Percentiles rank a stretch among this genome's conserved stretches.
Conservation (phyloP, 164 flowering plant species). For the Brasenia schreberi region DNA sequence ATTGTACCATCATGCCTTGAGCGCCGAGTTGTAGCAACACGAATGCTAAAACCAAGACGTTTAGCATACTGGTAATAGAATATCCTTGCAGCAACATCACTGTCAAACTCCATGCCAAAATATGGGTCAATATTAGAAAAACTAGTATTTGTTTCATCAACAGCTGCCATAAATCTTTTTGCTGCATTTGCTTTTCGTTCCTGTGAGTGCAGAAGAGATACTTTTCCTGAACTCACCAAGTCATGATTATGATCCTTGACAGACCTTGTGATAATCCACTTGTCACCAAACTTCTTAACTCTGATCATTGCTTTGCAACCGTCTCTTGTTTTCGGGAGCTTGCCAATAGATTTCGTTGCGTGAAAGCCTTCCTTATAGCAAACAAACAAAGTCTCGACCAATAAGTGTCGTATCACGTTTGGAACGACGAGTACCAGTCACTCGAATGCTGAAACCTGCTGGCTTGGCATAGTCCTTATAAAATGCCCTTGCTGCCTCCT, state of each 20-base stretch:
- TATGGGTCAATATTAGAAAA: constrained; percentile 3
- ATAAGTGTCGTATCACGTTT: constrained; percentile 28
- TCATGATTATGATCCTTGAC: constrained; percentile 69
- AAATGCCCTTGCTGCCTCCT: constrained; percentile 43
- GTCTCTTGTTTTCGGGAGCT: constrained; percentile 15
- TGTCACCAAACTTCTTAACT: constrained; percentile 37
- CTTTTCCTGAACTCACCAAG: constrained; percentile 39
- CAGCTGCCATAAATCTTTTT: neutral
- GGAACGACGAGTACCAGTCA: constrained; percentile 27
- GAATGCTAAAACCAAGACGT: constrained; percentile 4
- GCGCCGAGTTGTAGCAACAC: constrained; percentile 1
- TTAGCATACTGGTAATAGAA: constrained; percentile 7
- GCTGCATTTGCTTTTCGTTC: neutral
- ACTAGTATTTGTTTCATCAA: neutral
- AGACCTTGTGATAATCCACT: constrained; percentile 60
- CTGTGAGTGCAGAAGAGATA: constrained; percentile 38
- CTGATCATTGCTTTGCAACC: constrained; percentile 59
- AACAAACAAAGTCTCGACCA: constrained; percentile 37
- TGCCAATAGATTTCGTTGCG: constrained; percentile 18
- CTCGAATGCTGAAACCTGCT: constrained; percentile 45
- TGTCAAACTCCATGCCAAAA: constrained; percentile 8
- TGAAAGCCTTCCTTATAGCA: constrained; percentile 49
- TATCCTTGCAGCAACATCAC: constrained; percentile 3
- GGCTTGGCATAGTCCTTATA: constrained; percentile 60
- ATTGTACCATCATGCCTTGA: constrained; percentile 8